Base-by-base conservation (phyloP, 1,284 basidiomycete genomes). In the Fereydounia khargensis region DNA sequence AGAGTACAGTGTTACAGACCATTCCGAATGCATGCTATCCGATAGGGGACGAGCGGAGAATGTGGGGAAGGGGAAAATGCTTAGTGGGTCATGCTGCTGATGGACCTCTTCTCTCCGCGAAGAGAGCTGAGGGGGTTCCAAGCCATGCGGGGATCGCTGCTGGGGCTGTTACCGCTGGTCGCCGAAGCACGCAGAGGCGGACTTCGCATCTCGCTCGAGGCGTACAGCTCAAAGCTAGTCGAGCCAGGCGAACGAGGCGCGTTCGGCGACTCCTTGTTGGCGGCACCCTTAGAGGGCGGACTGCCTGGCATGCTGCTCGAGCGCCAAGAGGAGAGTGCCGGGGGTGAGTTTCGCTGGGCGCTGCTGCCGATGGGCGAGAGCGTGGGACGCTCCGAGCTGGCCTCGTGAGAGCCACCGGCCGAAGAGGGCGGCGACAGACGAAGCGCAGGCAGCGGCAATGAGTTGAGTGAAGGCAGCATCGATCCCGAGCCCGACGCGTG, bases 51-150 rank as follows among this genome's bases (percentile, higher is more conserved):
- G n/a, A n/a, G n/a, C n/a, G n/a, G n/a, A n/a, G n/a, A n/a, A n/a
- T n/a, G n/a, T n/a, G n/a, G n/a, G n/a, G n/a, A n/a, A n/a, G n/a
- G n/a, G n/a, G n/a, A n/a, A n/a, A n/a, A n/a, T n/a, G n/a, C n/a
- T 46, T 20, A 55, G 27, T 30, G 49, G 1, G 58, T 48, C 37
- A 61, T 44, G 24, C 47, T 48, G 18, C 39, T 28, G 25, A 55
- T 30, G 16, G 35, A 35, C 0, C 58, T 31, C 50, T 61, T 61
- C 39, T 61, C 58, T n/a, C 52, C 58, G 3, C 58, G 39, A 25
- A 61, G 31, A 35, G 45, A 46, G 1, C 34, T 31, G 48, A 60
- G 51, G 16, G 58, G 58, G 7, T 45, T 51, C 58, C 58, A 61
- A 16, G 47, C 30, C 21, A 17, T 43, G 20, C 47, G 41, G 8